Evolutionary conservation across 192 early-diverging fungal genomes (phyloP).

Genomic region (Gryganskiella cystojenkinii): DNA sequence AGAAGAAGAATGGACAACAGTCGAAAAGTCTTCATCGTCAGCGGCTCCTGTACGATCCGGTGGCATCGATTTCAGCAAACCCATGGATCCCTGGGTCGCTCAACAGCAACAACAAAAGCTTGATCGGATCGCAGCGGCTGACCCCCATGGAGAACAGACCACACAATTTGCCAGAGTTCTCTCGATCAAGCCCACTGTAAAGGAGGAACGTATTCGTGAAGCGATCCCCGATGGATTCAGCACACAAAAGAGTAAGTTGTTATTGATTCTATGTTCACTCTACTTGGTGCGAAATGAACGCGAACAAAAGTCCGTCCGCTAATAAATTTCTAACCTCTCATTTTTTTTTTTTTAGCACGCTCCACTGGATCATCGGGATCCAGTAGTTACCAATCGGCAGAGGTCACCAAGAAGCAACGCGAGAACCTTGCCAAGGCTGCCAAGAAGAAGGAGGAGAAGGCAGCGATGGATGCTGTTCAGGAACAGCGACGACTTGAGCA

Average conservation of each 20-base stretch:
- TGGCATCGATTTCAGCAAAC: slow-evolving; percentile 46
- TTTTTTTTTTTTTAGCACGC: slow-evolving; percentile 23
- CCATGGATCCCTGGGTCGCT: slow-evolving; percentile 52
- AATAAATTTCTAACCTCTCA: too few relatives aligned
- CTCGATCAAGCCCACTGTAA: slow-evolving; percentile 46
- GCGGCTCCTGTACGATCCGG: slow-evolving; percentile 27
- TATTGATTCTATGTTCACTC: not conserved
- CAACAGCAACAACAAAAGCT: slow-evolving; percentile 36
- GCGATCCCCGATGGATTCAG: slow-evolving; percentile 47
- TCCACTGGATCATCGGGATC: slow-evolving; percentile 13
- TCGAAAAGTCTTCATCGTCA: slow-evolving; percentile 16
- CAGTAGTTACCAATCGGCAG: slow-evolving; percentile 34
- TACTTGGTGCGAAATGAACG: not conserved
- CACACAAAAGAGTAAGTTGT: slow-evolving; percentile 34
- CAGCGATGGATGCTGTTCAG: slow-evolving; percentile 59
- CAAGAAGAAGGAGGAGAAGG: slow-evolving; percentile 66
- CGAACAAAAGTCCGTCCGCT: not conserved
- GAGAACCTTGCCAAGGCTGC: slow-evolving; percentile 67
- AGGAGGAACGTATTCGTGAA: slow-evolving; percentile 37
- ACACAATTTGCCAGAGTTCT: slow-evolving; percentile 37
- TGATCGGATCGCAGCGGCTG: slow-evolving; percentile 30
- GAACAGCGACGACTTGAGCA: slow-evolving; percentile 67
- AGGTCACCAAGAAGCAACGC: slow-evolving; percentile 70
- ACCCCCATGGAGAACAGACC: slow-evolving; percentile 46
- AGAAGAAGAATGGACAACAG: slow-evolving; percentile 46